phyloP scores from a whole-genome alignment of 148 eudicot species.

The Amaranthus palmeri region DNA sequence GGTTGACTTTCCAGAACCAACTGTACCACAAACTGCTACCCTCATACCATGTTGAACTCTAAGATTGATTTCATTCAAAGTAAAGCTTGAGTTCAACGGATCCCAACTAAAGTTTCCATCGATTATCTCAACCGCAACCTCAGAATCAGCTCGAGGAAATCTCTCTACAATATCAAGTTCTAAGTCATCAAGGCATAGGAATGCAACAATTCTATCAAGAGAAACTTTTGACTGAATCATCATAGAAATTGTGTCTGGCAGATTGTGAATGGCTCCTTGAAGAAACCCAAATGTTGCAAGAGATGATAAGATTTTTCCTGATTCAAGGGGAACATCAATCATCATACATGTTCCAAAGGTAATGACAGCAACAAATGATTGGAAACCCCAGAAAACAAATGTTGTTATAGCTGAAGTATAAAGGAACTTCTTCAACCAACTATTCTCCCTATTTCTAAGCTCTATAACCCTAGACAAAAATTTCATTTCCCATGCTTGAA shows the following conservation, averaged over 20 bases:
- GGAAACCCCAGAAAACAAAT: constrained; percentile 39
- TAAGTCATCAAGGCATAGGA: constrained; percentile 42
- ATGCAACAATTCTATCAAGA: constrained; percentile 46
- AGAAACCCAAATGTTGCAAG: constrained; percentile 49
- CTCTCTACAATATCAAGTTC: constrained; percentile 33
- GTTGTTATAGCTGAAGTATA: constrained; percentile 25
- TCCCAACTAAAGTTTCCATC: constrained; percentile 59
- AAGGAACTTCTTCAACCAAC: constrained; percentile 38
- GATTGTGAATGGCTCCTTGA: constrained; percentile 40
- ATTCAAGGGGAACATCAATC: constrained; percentile 41
- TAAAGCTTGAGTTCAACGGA: constrained; percentile 26
- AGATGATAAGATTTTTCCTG: constrained; percentile 42
- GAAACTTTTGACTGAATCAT: constrained; percentile 52
- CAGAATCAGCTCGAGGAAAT: constrained; percentile 31
- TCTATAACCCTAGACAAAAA: constrained; percentile 38
- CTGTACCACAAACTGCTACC: constrained; percentile 59
- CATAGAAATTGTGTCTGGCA: constrained; percentile 51
- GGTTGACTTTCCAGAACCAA: constrained; percentile 59
- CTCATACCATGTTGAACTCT: constrained; percentile 43
- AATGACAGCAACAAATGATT: constrained; percentile 35
- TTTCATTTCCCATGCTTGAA: constrained; percentile 53
- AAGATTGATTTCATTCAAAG: constrained; percentile 40
- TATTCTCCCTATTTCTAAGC: constrained; percentile 30
- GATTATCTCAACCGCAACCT: constrained; percentile 34
- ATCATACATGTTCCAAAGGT: constrained; percentile 37